Evolutionary conservation across 106 monocot genomes (phyloP).

Genomic region (Phalaenopsis equestris): DNA sequence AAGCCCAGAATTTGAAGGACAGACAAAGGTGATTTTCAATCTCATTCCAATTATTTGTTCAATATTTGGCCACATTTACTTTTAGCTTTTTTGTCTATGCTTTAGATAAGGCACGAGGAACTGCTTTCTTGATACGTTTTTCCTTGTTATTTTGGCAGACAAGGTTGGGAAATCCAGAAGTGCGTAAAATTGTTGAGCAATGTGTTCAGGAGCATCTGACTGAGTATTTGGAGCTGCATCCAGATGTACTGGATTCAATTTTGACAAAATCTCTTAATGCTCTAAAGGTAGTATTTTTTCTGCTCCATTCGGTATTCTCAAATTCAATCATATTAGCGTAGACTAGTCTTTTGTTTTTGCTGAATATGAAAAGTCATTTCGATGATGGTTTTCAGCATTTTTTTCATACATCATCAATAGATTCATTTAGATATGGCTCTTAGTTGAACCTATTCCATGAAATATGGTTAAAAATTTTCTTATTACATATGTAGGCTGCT

Average conservation of each 20-base stretch:
- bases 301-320: background rate
- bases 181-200: constrained; percentile 85
- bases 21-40: constrained; percentile 65
- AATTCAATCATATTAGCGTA: background rate
- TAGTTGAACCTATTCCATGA: background rate
- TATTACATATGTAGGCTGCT: constrained; percentile 57
- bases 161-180: constrained; percentile 96
- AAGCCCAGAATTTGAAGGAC: constrained; percentile 98
- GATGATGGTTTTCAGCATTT: background rate
- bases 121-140: background rate
- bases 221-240: constrained; percentile 92
- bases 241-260: constrained; percentile 63
- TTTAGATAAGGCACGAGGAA: background rate
- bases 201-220: constrained; percentile 87
- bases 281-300: constrained; percentile 51
- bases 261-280: constrained; percentile 95
- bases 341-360: background rate
- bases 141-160: constrained; percentile 38
- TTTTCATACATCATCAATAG: background rate
- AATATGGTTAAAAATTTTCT: background rate
- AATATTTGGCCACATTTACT: background rate
- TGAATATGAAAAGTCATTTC: background rate
- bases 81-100: background rate
- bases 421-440: background rate
- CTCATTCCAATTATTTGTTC: background rate